Conservation (phyloP, 2,329 filamentous ascomycete genomes). For the Onygenales sp. region DNA sequence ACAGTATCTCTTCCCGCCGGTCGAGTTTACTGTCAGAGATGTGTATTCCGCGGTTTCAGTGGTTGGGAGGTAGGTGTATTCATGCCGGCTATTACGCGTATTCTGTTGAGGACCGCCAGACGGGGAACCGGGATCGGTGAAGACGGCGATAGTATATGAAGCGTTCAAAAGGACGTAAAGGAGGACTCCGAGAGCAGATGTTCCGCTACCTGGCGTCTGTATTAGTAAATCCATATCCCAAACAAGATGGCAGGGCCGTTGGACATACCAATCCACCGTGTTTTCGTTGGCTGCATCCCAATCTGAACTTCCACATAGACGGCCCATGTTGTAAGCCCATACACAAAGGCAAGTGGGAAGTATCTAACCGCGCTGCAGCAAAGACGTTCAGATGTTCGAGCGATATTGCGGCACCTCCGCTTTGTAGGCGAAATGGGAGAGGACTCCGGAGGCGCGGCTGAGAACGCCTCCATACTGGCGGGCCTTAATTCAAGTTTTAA, state of each 20-base stretch:
- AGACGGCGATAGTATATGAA: conserved; percentile 87
- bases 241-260: background rate
- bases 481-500: background rate
- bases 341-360: conserved; percentile 83
- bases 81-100: conserved; percentile 22
- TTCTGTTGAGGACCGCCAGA: background rate
- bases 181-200: conserved; percentile 54
- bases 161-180: conserved; percentile 75
- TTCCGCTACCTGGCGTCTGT: conserved; percentile 25
- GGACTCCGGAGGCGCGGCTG: conserved; percentile 22
- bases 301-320: conserved; percentile 77
- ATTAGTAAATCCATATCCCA: conserved; percentile 2
- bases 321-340: conserved; percentile 84
- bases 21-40: conserved; percentile 85
- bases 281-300: conserved; percentile 47
- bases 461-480: conserved; percentile 28
- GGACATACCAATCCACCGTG: conserved; percentile 34
- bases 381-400: conserved; percentile 58
- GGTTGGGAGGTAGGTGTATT: conserved; percentile 74
- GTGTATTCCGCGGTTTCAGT: conserved; percentile 54
- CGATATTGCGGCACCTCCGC: conserved; percentile 33
- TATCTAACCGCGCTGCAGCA: conserved; percentile 74
- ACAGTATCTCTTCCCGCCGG: conserved; percentile 79
- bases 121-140: conserved; percentile 74
- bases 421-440: conserved; percentile 32